Conservation (phyloP, 1,139 yeast species). For the Hansenula sp. region DNA sequence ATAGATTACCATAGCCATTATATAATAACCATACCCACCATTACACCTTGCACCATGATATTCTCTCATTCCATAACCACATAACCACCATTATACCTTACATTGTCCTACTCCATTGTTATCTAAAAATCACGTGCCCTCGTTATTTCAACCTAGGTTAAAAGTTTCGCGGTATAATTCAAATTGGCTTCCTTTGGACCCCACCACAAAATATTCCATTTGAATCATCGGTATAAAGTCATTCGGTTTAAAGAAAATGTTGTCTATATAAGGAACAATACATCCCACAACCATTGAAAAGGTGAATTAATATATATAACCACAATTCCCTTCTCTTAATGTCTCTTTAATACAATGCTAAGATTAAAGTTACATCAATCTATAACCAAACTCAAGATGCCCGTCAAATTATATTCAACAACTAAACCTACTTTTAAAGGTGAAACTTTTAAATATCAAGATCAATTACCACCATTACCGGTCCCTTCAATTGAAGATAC, state of each 20-base stretch:
- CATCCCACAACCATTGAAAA: too few relatives aligned
- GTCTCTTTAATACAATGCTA: background rate
- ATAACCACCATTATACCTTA: too few relatives aligned
- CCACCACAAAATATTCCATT: constrained; percentile 4
- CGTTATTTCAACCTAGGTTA: too few relatives aligned
- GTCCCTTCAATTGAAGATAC: constrained; percentile 81
- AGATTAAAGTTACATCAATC: background rate
- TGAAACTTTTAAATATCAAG: constrained; percentile 68
- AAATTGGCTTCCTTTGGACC: constrained; percentile 10
- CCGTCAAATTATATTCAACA: constrained; percentile 17
- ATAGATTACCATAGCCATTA: background rate
- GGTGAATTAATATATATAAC: too few relatives aligned
- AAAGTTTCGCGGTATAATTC: too few relatives aligned
- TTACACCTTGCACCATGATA: too few relatives aligned
- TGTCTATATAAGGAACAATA: background rate
- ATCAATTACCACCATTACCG: constrained; percentile 76
- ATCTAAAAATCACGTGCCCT: too few relatives aligned
- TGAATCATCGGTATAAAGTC: background rate
- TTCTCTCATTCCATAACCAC: too few relatives aligned
- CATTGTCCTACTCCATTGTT: too few relatives aligned
- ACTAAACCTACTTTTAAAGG: constrained; percentile 41
- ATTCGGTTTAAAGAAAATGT: too few relatives aligned
- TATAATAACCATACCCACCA: too few relatives aligned
- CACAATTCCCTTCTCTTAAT: background rate
- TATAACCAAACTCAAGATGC: constrained; percentile 18